Percentiles rank a stretch among this genome's conserved stretches.
Conservation (phyloP, 805 yeast genomes). For the Huiozyma naganishii region DNA sequence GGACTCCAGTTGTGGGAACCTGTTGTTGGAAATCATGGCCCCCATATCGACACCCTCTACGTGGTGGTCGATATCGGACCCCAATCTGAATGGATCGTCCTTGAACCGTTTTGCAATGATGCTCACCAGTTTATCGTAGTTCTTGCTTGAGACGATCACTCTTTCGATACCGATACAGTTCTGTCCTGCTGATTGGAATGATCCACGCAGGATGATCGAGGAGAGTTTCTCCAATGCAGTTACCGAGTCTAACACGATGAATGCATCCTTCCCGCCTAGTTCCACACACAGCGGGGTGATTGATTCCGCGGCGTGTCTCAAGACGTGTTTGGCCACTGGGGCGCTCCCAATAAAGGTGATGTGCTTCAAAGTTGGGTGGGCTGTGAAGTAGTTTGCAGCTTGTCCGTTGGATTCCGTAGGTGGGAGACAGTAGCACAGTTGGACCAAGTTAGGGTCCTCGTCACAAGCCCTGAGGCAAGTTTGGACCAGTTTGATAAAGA, state of each 20-base stretch:
- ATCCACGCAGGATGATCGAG: constrained; percentile 83
- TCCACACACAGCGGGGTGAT: constrained; percentile 93
- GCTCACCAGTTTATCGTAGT: constrained; percentile 52
- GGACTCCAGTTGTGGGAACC: constrained; percentile 57
- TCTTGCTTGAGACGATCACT: constrained; percentile 65
- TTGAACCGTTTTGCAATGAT: constrained; percentile 49
- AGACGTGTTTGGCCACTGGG: constrained; percentile 84
- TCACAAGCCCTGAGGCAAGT: constrained; percentile 65
- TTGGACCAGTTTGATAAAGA: constrained; percentile 62
- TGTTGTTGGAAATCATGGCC: constrained; percentile 74
- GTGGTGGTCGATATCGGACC: constrained; percentile 70
- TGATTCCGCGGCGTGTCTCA: constrained; percentile 70
- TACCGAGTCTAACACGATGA: constrained; percentile 75
- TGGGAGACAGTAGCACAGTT: constrained; percentile 81
- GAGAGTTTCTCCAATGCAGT: constrained; percentile 43
- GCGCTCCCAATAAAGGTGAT: constrained; percentile 94
- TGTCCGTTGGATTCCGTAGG: constrained; percentile 22
- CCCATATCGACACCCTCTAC: constrained; percentile 80
- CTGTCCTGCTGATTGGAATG: constrained; percentile 96
- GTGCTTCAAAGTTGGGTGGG: constrained; percentile 75
- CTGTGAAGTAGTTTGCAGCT: constrained; percentile 67
- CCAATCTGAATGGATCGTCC: constrained; percentile 46
- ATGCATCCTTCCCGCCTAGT: constrained; percentile 93
- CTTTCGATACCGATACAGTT: constrained; percentile 97
- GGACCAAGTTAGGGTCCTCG: constrained; percentile 72